Percentiles rank a stretch among this genome's conserved stretches.
Conservation (phyloP, 257 asterid genomes). For the Fraxinus americana region DNA sequence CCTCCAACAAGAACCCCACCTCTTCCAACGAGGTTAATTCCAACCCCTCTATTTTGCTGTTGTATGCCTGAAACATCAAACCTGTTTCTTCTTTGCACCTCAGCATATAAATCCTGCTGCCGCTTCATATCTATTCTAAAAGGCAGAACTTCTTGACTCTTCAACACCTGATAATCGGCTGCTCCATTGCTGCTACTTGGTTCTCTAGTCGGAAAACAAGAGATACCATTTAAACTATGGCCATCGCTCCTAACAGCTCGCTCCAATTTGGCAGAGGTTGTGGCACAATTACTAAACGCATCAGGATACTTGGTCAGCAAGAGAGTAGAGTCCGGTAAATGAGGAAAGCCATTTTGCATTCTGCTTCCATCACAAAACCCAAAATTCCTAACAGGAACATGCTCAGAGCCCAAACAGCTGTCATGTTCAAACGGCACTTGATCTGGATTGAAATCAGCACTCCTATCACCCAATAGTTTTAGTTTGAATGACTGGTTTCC, state of each 20-base stretch:
- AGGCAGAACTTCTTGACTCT: conserved; percentile 53
- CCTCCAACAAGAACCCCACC: conserved; percentile 63
- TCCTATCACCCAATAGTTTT: conserved; percentile 40
- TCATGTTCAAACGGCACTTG: conserved; percentile 42
- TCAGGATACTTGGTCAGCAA: conserved; percentile 76
- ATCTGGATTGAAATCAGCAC: conserved; percentile 46
- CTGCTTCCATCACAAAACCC: conserved; percentile 65
- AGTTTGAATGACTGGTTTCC: conserved; percentile 41
- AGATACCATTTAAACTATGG: conserved; percentile 44
- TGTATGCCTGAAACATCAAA: conserved; percentile 55
- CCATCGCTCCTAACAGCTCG: conserved; percentile 41
- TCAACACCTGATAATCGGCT: conserved; percentile 46
- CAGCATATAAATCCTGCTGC: conserved; percentile 51
- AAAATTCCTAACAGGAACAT: conserved; percentile 43
- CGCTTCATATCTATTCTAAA: conserved; percentile 59
- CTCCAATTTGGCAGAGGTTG: conserved; percentile 52
- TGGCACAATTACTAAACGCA: conserved; percentile 57
- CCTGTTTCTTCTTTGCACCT: conserved; percentile 75
- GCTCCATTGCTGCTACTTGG: conserved; percentile 40
- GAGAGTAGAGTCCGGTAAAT: conserved; percentile 61
- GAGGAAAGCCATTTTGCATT: conserved; percentile 51
- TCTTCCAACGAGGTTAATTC: conserved; percentile 59
- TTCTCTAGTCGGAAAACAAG: conserved; percentile 55
- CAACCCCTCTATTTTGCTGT: conserved; percentile 57
- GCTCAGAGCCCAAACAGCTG: conserved; percentile 45